Conservation (phyloP, 1,139 yeast species). For the Hemisphaericaspora xylofermentans region DNA sequence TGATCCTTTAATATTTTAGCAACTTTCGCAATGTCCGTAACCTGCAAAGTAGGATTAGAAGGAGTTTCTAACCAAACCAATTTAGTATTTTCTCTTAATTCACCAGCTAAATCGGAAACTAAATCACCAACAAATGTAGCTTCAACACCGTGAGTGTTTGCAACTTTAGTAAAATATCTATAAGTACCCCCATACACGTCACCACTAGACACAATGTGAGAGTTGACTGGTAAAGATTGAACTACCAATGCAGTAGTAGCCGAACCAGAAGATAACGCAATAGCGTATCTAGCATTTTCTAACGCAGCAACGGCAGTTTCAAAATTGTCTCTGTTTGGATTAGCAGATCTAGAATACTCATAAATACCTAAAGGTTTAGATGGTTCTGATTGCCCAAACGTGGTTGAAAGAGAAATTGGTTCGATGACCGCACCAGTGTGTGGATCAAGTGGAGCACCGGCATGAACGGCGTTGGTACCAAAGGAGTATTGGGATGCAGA, state of each 20-base stretch:
- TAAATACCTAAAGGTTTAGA: constrained; percentile 74
- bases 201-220: constrained; percentile 78
- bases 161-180: constrained; percentile 86
- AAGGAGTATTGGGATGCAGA: constrained; percentile 41
- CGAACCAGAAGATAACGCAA: constrained; percentile 84
- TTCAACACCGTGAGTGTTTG: constrained; percentile 73
- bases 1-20: constrained; percentile 49
- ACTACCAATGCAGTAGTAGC: constrained; percentile 81
- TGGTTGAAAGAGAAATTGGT: constrained; percentile 81
- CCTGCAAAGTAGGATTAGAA: constrained; percentile 79
- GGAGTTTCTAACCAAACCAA: constrained; percentile 91
- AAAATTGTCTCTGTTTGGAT: constrained; percentile 84
- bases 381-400: constrained; percentile 80
- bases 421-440: constrained; percentile 86
- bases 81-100: constrained; percentile 61
- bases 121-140: constrained; percentile 69
- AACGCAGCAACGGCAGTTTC: constrained; percentile 80
- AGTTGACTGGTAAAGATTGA: constrained; percentile 70
- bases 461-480: constrained; percentile 83
- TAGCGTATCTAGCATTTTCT: constrained; percentile 73
- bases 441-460: constrained; percentile 74
- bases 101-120: constrained; percentile 54
- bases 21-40: constrained; percentile 69
- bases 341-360: constrained; percentile 85
- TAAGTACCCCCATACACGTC: constrained; percentile 95